Evolutionary conservation across 192 early-diverging fungal genomes (phyloP), one percentile per base, ranked within the genome.

Genomic region (Dimargaris xerosporica): DNA sequence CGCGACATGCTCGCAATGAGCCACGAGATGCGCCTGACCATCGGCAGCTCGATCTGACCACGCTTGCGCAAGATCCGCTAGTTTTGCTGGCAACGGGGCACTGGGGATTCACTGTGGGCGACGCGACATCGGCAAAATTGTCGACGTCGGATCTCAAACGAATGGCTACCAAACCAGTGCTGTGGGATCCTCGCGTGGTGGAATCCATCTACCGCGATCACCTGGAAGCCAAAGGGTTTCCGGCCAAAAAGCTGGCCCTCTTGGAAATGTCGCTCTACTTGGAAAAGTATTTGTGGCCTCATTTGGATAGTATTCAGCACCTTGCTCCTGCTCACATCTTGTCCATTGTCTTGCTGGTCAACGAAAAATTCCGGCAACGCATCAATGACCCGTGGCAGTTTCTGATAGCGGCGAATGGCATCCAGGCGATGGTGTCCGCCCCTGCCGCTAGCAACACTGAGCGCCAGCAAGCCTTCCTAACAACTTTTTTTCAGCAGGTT

Each of bases 361-460:
- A 96, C 71, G 95, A 95, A 67, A 96, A 98, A 72, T 81, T 80
- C 67, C 79, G 86, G 55, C 82, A 91, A 62, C 74, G 82, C 25
- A 72, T 93, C 23, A 63, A 30, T 65, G 54, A 42, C 44, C 19
- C 46, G 54, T 31, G 7, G 43, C 10, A 59, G 55, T 54, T 34
- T 63, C 54, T 73, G 60, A 65, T 43, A 59, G n/a, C 44, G 65
- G 9, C 13, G 42, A 13, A 56, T 71, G 15, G 12, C 43, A 30
- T 25, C 17, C n/a, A 12, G 13, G 11, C 66, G 55, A 63, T 50
- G 30, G 13, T 44, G 43, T 0, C 42, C 61, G 31, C 50, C 71
- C 72, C 71, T 42, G 65, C 63, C 3, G 48, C 44, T 59, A 45
- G 61, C 45, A 47, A 67, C 41, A 75, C 78, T 53, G 64, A 66